These are phyloP conservation scores for Alloascoidea hylecoeti DNA, from an alignment of 805 yeast genomes.

Conservation along the genomic window DNA sequence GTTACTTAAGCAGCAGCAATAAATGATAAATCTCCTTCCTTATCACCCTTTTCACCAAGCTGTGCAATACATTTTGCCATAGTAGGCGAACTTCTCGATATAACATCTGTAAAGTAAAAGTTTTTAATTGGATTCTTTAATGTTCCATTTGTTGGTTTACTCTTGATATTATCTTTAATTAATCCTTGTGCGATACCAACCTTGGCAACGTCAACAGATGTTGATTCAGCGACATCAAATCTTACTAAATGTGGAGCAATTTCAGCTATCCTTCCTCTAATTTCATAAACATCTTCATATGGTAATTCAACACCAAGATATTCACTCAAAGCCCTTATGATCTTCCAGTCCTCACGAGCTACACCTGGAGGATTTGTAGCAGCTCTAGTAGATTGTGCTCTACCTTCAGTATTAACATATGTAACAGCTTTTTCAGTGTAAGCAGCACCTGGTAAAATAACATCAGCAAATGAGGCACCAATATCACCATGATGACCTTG, in stretches of 20 bases:
- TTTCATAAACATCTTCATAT: slow-evolving; percentile 55
- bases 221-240: slow-evolving; percentile 64
- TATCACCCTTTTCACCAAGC: slow-evolving; percentile 54
- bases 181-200: slow-evolving; percentile 36
- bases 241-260: slow-evolving; percentile 71
- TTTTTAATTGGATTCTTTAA: slow-evolving; percentile 64
- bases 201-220: slow-evolving; percentile 38
- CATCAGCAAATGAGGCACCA: slow-evolving; percentile 84
- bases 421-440: slow-evolving; percentile 81
- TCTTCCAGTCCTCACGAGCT: slow-evolving; percentile 89
- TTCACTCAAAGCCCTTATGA: slow-evolving; percentile 71
- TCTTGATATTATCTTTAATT: slow-evolving; percentile 18
- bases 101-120: slow-evolving; percentile 81
- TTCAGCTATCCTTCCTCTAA: slow-evolving; percentile 58
- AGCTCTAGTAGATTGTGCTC: slow-evolving; percentile 75
- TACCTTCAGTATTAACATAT: slow-evolving; percentile 81
- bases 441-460: slow-evolving; percentile 75
- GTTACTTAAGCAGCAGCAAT: not conserved
- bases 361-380: slow-evolving; percentile 81
- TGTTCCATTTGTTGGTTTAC: slow-evolving; percentile 24
- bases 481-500: slow-evolving; percentile 89
- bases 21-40: slow-evolving; percentile 28
- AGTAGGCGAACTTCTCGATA: slow-evolving; percentile 77
- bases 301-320: slow-evolving; percentile 59
- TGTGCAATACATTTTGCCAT: slow-evolving; percentile 78